Evolutionary conservation across 2,329 filamentous ascomycete genomes (phyloP).

Genomic region (Pseudogymnoascus sp.): DNA sequence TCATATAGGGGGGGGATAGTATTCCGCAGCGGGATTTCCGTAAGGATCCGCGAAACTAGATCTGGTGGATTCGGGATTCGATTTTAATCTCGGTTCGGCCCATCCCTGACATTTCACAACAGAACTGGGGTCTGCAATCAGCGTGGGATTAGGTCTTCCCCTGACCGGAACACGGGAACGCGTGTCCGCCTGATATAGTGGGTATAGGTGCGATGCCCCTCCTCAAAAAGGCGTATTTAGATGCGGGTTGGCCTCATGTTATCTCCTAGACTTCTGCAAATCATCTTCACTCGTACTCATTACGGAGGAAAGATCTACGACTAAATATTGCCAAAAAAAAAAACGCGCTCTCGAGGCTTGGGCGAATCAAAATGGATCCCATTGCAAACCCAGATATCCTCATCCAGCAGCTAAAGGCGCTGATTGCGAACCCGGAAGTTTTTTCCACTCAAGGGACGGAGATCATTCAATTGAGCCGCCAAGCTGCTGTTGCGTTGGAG

Average conservation of each 20-base stretch:
- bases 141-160: not conserved
- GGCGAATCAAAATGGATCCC: not conserved
- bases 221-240: not conserved
- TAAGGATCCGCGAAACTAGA: not conserved
- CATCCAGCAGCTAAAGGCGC: slow-evolving; percentile 1
- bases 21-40: not conserved
- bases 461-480: not conserved
- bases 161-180: not conserved
- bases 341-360: not conserved
- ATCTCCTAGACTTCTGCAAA: not conserved
- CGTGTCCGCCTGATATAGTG: not conserved
- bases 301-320: not conserved
- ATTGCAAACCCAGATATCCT: slow-evolving; percentile 1
- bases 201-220: not conserved
- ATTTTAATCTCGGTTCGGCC: not conserved
- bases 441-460: not conserved
- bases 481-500: not conserved
- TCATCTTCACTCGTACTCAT: not conserved
- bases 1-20: not conserved
- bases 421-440: not conserved
- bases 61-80: not conserved
- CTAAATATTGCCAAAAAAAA: not conserved
- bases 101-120: not conserved
- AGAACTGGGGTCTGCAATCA: not conserved
- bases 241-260: not conserved